phyloP scores from a whole-genome alignment of 2,329 filamentous ascomycete species.

The Coccinonectria pachysandricola region DNA sequence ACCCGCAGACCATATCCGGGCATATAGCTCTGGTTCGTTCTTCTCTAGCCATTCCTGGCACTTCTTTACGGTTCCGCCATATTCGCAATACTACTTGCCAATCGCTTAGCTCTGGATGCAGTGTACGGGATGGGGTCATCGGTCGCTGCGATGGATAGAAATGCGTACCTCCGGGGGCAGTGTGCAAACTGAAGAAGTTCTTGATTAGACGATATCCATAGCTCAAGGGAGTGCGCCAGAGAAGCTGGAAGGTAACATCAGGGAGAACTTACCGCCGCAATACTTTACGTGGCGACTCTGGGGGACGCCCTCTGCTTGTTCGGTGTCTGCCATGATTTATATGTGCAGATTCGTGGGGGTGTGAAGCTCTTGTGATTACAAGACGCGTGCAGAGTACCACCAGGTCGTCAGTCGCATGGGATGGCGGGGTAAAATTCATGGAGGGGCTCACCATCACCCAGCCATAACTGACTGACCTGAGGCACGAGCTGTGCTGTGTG shows the following conservation, averaged over 20 bases:
- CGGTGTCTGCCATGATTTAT: conserved; percentile 42
- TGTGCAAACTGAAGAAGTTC: conserved; percentile 43
- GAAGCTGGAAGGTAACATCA: no score
- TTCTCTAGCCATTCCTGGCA: conserved; percentile 91
- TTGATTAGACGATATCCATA: no score
- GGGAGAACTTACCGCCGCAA: conserved; percentile 43
- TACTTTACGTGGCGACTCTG: conserved; percentile 44
- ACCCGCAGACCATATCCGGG: conserved; percentile 79
- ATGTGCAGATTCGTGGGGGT: conserved; percentile 13
- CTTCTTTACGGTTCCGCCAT: conserved; percentile 91
- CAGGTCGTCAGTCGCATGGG: conserved; percentile 14
- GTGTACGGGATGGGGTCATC: conserved; percentile 2
- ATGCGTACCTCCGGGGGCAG: conserved; percentile 51
- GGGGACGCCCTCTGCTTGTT: conserved; percentile 38
- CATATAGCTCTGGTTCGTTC: conserved; percentile 63
- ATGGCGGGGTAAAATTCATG: conserved; percentile 28
- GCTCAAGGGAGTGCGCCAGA: neutral
- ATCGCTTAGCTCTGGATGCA: conserved; percentile 14
- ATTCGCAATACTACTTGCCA: conserved; percentile 81
- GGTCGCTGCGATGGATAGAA: conserved; percentile 3
- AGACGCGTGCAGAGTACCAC: conserved; percentile 25
- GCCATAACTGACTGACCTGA: conserved; percentile 4
- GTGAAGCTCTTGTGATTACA: conserved; percentile 13
- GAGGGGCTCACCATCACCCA: conserved; percentile 14
- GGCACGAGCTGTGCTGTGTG: conserved; percentile 5